Conservation (phyloP, 2,329 filamentous ascomycete species). For the Aspergillus melleus region DNA sequence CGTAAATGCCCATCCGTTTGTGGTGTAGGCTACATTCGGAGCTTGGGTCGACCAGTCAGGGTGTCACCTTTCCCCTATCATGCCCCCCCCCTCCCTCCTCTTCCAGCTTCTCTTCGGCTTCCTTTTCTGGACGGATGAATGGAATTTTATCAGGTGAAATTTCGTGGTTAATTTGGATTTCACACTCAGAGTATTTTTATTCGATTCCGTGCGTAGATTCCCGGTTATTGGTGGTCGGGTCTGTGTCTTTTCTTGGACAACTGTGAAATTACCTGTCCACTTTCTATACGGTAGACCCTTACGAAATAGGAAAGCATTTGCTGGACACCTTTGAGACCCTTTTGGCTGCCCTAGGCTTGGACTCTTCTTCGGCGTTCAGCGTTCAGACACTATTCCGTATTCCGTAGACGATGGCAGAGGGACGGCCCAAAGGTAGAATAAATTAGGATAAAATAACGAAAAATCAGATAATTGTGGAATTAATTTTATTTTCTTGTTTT, state of each 20-base stretch:
- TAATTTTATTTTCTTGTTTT: no score
- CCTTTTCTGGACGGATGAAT: neutral
- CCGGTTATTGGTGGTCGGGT: neutral
- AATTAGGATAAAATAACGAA: neutral
- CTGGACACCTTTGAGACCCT: neutral
- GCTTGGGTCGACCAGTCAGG: slow-evolving; percentile 11
- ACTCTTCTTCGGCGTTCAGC: neutral
- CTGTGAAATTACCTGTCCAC: slow-evolving; percentile 1
- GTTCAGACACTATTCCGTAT: no score
- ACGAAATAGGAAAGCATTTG: neutral
- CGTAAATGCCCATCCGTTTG: no score
- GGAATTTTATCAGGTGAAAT: neutral
- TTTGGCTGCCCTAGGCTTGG: neutral
- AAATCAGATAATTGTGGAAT: no score
- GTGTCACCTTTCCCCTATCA: slow-evolving; percentile 10
- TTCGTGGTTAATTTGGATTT: neutral
- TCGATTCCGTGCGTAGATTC: neutral
- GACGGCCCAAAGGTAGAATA: no score
- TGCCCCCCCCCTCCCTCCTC: neutral
- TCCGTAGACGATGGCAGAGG: no score
- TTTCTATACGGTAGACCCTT: neutral
- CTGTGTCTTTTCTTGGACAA: neutral
- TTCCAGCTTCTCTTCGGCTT: neutral
- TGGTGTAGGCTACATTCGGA: neutral
- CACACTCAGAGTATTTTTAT: neutral